phyloP scores from a whole-genome alignment of 1,284 basidiomycete genomes.

The Naganishia sp. region DNA sequence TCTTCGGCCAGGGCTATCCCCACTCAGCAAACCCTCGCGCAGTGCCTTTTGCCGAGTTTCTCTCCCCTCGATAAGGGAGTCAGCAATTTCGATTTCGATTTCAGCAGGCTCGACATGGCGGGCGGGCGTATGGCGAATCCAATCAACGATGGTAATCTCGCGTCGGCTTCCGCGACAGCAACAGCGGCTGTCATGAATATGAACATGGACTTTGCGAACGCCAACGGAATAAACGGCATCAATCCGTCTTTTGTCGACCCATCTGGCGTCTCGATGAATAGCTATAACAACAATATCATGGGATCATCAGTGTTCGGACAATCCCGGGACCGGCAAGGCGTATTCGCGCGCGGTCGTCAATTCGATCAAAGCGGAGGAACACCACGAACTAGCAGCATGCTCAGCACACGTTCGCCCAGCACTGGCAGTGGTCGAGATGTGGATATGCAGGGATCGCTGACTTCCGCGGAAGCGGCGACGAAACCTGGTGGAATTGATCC shows the following conservation, averaged over 20 bases:
- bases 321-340: neutral
- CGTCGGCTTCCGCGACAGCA: constrained; percentile 13
- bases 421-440: constrained; percentile 15
- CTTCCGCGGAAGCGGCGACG: neutral
- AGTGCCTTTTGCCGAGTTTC: constrained; percentile 21
- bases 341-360: neutral
- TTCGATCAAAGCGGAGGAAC: constrained; percentile 17
- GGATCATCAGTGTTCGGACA: constrained; percentile 16
- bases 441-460: constrained; percentile 5
- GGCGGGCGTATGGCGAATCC: constrained; percentile 13
- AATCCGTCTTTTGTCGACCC: constrained; percentile 20
- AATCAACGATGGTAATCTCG: neutral
- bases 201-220: constrained; percentile 7
- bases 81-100: constrained; percentile 25
- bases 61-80: constrained; percentile 23
- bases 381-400: constrained; percentile 20
- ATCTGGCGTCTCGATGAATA: neutral
- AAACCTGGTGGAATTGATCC: constrained; percentile 1
- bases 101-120: constrained; percentile 22
- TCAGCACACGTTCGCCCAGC: constrained; percentile 24
- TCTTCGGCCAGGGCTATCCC: constrained; percentile 9
- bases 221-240: constrained; percentile 19
- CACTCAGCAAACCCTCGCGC: constrained; percentile 11
- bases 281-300: constrained; percentile 4
- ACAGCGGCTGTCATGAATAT: constrained; percentile 23